A percentile compares a stretch with the other conserved stretches of the same genome.
Evolutionary conservation across 192 early-diverging fungal species (phyloP).

Genomic region (Coemansia sp.): DNA sequence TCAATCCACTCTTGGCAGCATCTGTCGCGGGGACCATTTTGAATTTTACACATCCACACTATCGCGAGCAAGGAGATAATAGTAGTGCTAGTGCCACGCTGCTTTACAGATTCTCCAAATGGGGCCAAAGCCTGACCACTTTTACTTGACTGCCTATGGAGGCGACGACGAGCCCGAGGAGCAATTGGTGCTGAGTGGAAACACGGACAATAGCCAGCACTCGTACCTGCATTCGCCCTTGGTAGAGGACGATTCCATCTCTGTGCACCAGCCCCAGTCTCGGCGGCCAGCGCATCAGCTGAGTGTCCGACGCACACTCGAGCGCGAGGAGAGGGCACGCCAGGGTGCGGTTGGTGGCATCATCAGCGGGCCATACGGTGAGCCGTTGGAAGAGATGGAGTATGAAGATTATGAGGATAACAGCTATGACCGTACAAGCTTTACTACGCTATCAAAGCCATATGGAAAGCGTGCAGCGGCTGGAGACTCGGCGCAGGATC

Average conservation of each 20-base stretch:
- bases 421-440: conserved; percentile 29
- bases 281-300: conserved; percentile 45
- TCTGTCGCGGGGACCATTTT: not conserved
- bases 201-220: conserved; percentile 25
- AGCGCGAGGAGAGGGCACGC: conserved; percentile 45
- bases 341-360: conserved; percentile 10
- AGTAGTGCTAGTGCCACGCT: not conserved
- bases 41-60: conserved; percentile 3
- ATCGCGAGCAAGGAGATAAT: not conserved
- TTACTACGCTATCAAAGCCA: conserved; percentile 37
- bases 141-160: conserved; percentile 38
- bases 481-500: conserved; percentile 20
- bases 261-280: conserved; percentile 34
- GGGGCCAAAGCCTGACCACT: conserved; percentile 34
- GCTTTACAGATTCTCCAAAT: conserved; percentile 4
- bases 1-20: conserved; percentile 1
- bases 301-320: conserved; percentile 41
- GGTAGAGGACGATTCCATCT: conserved; percentile 47
- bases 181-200: conserved; percentile 25
- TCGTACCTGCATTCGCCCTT: conserved; percentile 53
- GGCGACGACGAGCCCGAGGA: conserved; percentile 46
- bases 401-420: conserved; percentile 25
- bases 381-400: conserved; percentile 31
- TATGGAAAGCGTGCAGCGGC: conserved; percentile 22
- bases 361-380: conserved; percentile 29